Evolutionary conservation across 1,284 basidiomycete genomes (phyloP), one percentile per base, ranked within the genome.

Genomic region (Cutaneotrichosporon curvatum): DNA sequence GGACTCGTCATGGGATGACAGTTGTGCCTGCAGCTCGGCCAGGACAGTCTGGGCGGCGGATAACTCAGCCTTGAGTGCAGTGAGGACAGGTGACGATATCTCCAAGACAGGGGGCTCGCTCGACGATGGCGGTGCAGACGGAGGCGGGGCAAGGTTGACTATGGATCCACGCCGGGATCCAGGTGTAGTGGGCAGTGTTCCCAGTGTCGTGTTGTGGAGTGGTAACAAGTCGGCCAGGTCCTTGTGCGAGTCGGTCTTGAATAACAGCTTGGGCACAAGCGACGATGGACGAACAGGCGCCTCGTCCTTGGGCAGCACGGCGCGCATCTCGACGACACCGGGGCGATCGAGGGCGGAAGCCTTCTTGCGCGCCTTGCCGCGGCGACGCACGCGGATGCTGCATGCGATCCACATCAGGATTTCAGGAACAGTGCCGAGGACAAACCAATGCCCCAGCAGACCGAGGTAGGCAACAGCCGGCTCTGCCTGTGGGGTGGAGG

Each of bases 1-100:
- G 18, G 77, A 71, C 23, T 76, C 67, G 56, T 84, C 80, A 56
- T 81, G 80, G 45, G 88, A 81, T 6, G 76, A 71, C 12, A 95
- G 77, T 62, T 95, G 90, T n/a, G 73, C 72, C 49, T 81, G 81
- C 28, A 90, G 76, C 35, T 92, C 87, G 33, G 78, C 67, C 4
- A 87, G 77, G 1, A 82, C 79, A 9, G 76, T 65, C 60, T 84
- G 83, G 8, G 85, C 77, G 22, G 78, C 72, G 3, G 80, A 73
- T 44, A 97, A 83, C 65, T 94, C 85, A 50, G 79, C 79, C 49
- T 87, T 76, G 41, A 94, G 75, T 47, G 89, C 84, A 15, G 79
- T 75, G 45, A 92, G 80, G 36, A 79, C 73, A 9, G 87, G 83
- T 7, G 83, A 83, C 21, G 60, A 35, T 12, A 54, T 44, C 20